Conservation (phyloP, 2,329 filamentous ascomycete genomes). For the Dothideomycetes sp. region DNA sequence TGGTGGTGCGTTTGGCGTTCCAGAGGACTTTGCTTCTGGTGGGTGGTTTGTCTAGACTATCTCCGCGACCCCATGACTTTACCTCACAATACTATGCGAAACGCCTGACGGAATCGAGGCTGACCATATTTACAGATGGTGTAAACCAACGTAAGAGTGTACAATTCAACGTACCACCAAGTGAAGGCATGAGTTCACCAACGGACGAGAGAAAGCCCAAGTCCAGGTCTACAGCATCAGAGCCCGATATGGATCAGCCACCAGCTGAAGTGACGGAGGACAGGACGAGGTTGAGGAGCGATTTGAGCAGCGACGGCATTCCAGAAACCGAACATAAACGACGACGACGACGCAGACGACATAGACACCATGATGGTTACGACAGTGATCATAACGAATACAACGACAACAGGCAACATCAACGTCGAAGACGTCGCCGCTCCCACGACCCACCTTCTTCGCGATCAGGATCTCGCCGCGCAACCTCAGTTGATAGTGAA, state of each 20-base stretch:
- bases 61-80: neutral
- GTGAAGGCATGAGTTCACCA: slow-evolving; percentile 10
- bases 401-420: neutral
- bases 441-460: slow-evolving; percentile 1
- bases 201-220: slow-evolving; percentile 1
- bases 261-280: slow-evolving; percentile 8
- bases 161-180: slow-evolving; percentile 6
- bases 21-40: slow-evolving; percentile 20
- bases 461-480: neutral
- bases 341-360: slow-evolving; percentile 12
- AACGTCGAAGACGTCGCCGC: slow-evolving; percentile 5
- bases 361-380: slow-evolving; percentile 5
- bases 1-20: slow-evolving; percentile 27
- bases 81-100: neutral
- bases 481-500: slow-evolving; percentile 13
- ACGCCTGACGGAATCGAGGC: neutral
- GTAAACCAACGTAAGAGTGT: slow-evolving; percentile 10
- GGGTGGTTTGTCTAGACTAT: slow-evolving; percentile 10
- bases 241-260: neutral
- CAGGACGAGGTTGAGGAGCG: slow-evolving; percentile 7
- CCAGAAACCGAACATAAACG: slow-evolving; percentile 6
- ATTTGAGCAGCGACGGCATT: slow-evolving; percentile 11
- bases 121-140: slow-evolving; percentile 11
- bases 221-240: neutral
- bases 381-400: neutral